Base-by-base conservation (phyloP, 345 rosid species). In the thale cress (Arabidopsis thaliana) region DNA sequence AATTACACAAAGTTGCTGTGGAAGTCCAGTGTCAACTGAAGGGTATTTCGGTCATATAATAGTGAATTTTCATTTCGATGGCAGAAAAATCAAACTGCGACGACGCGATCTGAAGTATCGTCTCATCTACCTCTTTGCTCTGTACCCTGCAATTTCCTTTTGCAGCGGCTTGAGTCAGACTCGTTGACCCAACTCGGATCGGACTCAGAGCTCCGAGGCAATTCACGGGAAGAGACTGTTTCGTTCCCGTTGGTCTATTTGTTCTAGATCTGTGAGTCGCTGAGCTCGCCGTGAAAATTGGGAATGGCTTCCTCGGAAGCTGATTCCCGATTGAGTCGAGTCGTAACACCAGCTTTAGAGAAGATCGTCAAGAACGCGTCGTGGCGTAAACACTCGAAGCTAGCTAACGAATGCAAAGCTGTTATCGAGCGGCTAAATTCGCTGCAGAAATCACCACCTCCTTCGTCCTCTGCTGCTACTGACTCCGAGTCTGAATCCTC, bases 261-360 rank as follows among this genome's bases (percentile, higher is more conserved):
- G 33, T 57, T 48, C 44, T 65, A 79, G 79, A 79, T 79, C 82
- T 74, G 79, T 83, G 79, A 66, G 60, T 78, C 53, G 37, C 56
- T 60, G 83, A 82, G 71, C 81, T 84, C 74, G 40, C 65, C 73
- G 73, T 70, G 83, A 76, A 78, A 62, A 46, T 38, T 78, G 96
- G 97, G 97, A 87, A 95, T 95, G 99, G 93, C 99, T 90, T 92
- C 98, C 78, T 81, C 93, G 97, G 98, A 90, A 89, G 98, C 91
- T 85, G 92, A 87, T 88, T 92, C 97, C 97, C 96, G 97, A 84
- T 71, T 95, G 74, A 83, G 80, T 82, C 87, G 79, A 81, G 88
- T 87, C 53, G 76, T 92, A 48, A 83, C 79, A 68, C 99, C 97
- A 10, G 92, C 97, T 65, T 74, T 95, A 24, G 99, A 95, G 79